Conservation (phyloP, 805 yeast species). For the Nakazawaea ambrosiae region DNA sequence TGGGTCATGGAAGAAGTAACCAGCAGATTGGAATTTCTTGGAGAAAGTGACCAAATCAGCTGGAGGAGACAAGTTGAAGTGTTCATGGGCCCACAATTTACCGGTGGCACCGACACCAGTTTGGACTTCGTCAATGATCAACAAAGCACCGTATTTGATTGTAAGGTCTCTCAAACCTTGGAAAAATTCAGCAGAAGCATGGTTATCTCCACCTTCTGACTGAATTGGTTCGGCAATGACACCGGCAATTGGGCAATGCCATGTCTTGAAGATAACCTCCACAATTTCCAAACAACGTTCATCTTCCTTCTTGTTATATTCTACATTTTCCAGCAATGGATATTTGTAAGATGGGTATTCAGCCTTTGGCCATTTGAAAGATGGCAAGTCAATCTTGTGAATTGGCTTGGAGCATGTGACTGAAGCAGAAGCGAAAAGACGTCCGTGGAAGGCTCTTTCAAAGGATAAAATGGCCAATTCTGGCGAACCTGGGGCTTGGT, state of each 20-base stretch:
- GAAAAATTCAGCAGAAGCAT: conserved; percentile 54
- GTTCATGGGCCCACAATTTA: conserved; percentile 68
- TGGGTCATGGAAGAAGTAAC: conserved; percentile 57
- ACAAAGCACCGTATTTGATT: conserved; percentile 44
- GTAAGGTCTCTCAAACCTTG: conserved; percentile 59
- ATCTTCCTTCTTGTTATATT: conserved; percentile 43
- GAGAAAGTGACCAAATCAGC: conserved; percentile 69
- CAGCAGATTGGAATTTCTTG: conserved; percentile 69
- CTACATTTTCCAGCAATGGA: conserved; percentile 66
- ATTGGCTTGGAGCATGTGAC: conserved; percentile 51
- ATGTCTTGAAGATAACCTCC: conserved; percentile 30
- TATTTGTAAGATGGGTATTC: conserved; percentile 75
- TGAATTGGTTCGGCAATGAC: conserved; percentile 56
- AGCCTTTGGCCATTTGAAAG: conserved; percentile 53
- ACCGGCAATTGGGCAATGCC: conserved; percentile 43
- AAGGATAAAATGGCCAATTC: conserved; percentile 48
- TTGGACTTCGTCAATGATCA: conserved; percentile 69
- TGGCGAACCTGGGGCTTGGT: conserved; percentile 44
- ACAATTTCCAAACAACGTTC: conserved; percentile 36
- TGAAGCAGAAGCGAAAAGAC: conserved; percentile 49
- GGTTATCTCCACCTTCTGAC: conserved; percentile 75
- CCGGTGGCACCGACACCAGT: conserved; percentile 74
- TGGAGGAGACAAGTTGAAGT: conserved; percentile 52
- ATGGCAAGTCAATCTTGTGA: conserved; percentile 54
- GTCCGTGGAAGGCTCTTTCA: conserved; percentile 49